Base-by-base conservation (phyloP, 2,329 filamentous ascomycete genomes). In the Thielaviopsis cerberus region DNA sequence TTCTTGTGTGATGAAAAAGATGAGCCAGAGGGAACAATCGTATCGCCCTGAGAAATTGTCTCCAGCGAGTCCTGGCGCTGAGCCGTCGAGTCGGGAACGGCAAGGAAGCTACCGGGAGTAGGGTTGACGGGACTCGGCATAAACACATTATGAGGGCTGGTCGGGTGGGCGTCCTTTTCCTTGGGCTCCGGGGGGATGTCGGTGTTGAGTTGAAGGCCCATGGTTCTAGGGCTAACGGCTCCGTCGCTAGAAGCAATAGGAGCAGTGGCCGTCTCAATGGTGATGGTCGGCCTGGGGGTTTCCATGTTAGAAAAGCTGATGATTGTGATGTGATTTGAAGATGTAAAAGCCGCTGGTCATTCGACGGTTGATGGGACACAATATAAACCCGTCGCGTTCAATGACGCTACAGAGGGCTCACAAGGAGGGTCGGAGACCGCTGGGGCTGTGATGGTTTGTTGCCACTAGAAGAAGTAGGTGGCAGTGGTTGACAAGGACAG, bases 1-100 rank as follows among this genome's bases (percentile, higher is more conserved):
- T 74, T 72, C 27, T 68, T 69, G 52, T 71, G 69, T 52, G 70
- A 73, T 17, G 74, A 74, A 45, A 72, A 73, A 17, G 70, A 67
- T 52, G 71, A 72, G n/a, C 70, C 69, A 53, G 72, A 74, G n/a
- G 70, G 67, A 37, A 71, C 73, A 15, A 82, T 75, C 52, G 82
- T 82, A n/a, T 82, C 78, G 20, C 76, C 81, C 57, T 81, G 81
- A 0, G 77, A 80, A 20, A 76, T 74, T 37, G 74, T 76, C 60
- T 84, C 81, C 27, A 81, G 77, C 10, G 82, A 85, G 64, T 86
- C 84, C 54, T 72, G 0, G 84, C 88, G 64, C 83, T 83, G 59
- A 85, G 82, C 61, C 83, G 73, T 37, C 82, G 82, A 73, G n/a
- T 74, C 75, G 1, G 85, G 85, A 1, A 88, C 85, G 0, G 81